Evolutionary conservation across 2,329 filamentous ascomycete genomes (phyloP), one percentile per base, ranked within the genome.

Genomic region (Venturia asperata): DNA sequence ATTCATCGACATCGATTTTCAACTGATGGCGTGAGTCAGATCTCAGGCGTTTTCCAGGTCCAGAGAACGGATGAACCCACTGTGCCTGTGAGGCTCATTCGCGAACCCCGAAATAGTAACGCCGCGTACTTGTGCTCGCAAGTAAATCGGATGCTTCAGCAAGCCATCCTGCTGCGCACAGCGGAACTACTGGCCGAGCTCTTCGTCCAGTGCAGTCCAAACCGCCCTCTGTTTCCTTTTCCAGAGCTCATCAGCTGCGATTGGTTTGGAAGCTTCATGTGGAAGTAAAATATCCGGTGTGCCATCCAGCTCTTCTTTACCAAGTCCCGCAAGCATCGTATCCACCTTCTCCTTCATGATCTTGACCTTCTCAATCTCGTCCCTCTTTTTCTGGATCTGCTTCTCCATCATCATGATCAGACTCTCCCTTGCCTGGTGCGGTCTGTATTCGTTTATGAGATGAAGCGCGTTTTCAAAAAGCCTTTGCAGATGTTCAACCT

Each of bases 401-500:
- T 89, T 87, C 76, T 96, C 90, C 89, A 97, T 92, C 80, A 93
- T 84, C 69, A 88, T 78, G 41, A 96, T 96, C 66, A 96, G 80
- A 37, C 88, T 92, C 78, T 97, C 92, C 56, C 93, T 80, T 30
- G 92, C 92, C 77, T 97, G 93, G 74, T 97, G 92, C 11, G 92
- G 92, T 41, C 93, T 84, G 77, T 96, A 97, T 75, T 96, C 88
- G 75, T 99, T 99, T 69, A 97, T 86, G 64, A 96, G 83, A 72
- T 95, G 91, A 76, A 97, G 92, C 72, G 95, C 89, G 75, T 97
- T 97, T 75, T 93, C 87, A 68, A 96, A 88, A 37, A 97, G 79
- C 19, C 88, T 92, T 71, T 89, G 83, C 41, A 99, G 77, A 74
- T 97, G 89, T 56, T 85, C 81, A 58, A 93, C 82, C 74, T 96